Evolutionary conservation across 192 early-diverging fungal species (phyloP).

Genomic region (Dimargaris cristalligena): DNA sequence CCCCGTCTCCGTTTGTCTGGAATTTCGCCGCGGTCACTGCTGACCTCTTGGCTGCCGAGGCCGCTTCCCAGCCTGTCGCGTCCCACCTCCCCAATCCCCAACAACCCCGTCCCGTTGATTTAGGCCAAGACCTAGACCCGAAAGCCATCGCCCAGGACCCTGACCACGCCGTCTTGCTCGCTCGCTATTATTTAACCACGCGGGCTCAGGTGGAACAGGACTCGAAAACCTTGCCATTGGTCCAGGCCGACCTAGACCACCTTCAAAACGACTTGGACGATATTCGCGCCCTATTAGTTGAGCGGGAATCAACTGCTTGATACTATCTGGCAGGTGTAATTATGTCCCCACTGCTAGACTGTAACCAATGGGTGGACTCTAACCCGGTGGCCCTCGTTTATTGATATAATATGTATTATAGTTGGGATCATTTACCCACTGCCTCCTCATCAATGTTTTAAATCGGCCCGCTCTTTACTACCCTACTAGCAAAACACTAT

Average conservation of each 20-base stretch:
- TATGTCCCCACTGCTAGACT: too few relatives aligned
- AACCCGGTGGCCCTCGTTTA: too few relatives aligned
- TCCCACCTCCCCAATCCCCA: too few relatives aligned
- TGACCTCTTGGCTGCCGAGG: neutral
- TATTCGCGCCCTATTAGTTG: neutral
- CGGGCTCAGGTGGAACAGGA: neutral
- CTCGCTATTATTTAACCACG: neutral
- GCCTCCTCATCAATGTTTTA: too few relatives aligned
- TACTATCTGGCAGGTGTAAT: too few relatives aligned
- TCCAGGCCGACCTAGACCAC: neutral
- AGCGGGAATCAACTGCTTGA: too few relatives aligned
- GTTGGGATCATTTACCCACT: too few relatives aligned
- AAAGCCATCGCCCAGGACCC: neutral
- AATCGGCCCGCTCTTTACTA: too few relatives aligned
- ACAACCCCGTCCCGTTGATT: neutral
- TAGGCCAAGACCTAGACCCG: neutral
- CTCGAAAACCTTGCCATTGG: neutral
- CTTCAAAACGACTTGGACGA: neutral
- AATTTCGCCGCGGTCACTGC: neutral
- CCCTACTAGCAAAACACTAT: too few relatives aligned
- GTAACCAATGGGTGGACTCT: too few relatives aligned
- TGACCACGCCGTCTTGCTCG: neutral
- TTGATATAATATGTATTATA: too few relatives aligned
- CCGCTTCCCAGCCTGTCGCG: too few relatives aligned
- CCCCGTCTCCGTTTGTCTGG: neutral